Conservation (phyloP, 306 rosid species). For the Spatholobus suberectus region DNA sequence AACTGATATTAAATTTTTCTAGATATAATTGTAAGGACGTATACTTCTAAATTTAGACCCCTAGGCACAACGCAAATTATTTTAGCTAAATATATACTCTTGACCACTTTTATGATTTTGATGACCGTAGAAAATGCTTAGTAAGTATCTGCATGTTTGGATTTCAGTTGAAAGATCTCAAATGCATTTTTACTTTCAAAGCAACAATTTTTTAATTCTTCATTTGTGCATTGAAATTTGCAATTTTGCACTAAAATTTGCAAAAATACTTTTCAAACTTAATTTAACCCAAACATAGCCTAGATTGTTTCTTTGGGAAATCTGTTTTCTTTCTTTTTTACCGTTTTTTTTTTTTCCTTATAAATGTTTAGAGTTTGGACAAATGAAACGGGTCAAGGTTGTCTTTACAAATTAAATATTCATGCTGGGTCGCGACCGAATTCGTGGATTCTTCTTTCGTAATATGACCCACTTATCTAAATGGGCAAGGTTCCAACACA, state of each 20-base stretch:
- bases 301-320: neutral
- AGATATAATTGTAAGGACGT: neutral
- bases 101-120: neutral
- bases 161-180: too few relatives aligned
- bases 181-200: too few relatives aligned
- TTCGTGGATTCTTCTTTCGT: slow-evolving; percentile 11
- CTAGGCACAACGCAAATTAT: neutral
- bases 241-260: too few relatives aligned
- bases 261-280: too few relatives aligned
- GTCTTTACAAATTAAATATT: slow-evolving; percentile 2
- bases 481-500: neutral
- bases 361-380: slow-evolving; percentile 1
- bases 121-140: neutral
- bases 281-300: too few relatives aligned
- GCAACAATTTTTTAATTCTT: too few relatives aligned
- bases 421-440: slow-evolving; percentile 1
- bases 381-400: slow-evolving; percentile 37
- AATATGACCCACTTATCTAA: slow-evolving; percentile 7
- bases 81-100: neutral
- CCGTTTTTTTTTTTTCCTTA: neutral
- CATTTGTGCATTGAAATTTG: too few relatives aligned
- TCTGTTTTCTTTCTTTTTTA: neutral
- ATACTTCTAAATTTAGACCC: neutral
- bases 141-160: too few relatives aligned
- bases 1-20: neutral